Percentiles rank a stretch among this genome's conserved stretches.
phyloP scores from a whole-genome alignment of 805 yeast genomes.

The Grigorovia yakushimaensis region DNA sequence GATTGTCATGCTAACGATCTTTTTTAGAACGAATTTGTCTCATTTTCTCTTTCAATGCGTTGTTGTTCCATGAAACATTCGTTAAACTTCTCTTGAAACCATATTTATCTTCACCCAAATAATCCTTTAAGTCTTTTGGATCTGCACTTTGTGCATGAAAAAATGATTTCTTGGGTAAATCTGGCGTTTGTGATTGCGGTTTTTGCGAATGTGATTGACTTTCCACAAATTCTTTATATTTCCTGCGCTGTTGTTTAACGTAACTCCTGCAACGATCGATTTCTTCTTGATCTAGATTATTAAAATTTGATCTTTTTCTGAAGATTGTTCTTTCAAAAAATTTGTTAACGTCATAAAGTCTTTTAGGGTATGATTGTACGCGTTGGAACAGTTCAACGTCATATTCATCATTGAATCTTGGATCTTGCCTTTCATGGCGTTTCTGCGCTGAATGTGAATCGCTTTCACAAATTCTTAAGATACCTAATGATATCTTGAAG shows the following conservation, averaged over 20 bases:
- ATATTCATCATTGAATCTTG: slow-evolving; percentile 24
- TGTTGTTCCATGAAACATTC: slow-evolving; percentile 55
- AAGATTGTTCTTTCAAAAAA: slow-evolving; percentile 63
- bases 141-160: neutral
- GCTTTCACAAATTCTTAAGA: slow-evolving; percentile 67
- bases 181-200: neutral
- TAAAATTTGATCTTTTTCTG: slow-evolving; percentile 60
- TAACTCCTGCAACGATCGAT: slow-evolving; percentile 67
- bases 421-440: neutral
- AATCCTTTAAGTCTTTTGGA: neutral
- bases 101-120: slow-evolving; percentile 25
- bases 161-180: neutral
- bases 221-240: slow-evolving; percentile 22
- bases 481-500: slow-evolving; percentile 72
- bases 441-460: slow-evolving; percentile 31
- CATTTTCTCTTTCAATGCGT: slow-evolving; percentile 44
- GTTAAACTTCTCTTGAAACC: slow-evolving; percentile 34
- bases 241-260: slow-evolving; percentile 55
- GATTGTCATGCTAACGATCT: neutral
- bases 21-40: slow-evolving; percentile 31
- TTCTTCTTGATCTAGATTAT: slow-evolving; percentile 73
- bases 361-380: slow-evolving; percentile 74
- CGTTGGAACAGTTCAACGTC: slow-evolving; percentile 70
- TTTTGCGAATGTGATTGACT: neutral
- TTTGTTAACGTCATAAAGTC: slow-evolving; percentile 54